A percentile compares a stretch with the other conserved stretches of the same genome.
Evolutionary conservation across 352 stramenopile species (phyloP).

Genomic region (Sclerospora graminicola): DNA sequence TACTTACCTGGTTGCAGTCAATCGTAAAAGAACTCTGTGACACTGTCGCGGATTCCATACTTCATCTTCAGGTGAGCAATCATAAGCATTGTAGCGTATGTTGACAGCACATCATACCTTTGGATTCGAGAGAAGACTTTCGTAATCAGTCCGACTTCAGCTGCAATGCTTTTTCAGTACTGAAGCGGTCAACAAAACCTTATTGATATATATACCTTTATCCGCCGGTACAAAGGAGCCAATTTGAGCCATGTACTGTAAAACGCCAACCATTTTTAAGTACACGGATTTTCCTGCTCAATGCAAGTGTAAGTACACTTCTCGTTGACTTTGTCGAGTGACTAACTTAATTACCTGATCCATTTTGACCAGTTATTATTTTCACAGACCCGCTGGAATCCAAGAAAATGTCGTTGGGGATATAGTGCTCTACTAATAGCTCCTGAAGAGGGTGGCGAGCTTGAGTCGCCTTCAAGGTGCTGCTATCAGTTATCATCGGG

Average conservation of each 20-base stretch:
- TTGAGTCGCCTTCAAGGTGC: slow-evolving; percentile 41
- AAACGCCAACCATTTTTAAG: slow-evolving; percentile 73
- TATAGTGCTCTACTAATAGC: slow-evolving; percentile 73
- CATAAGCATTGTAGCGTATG: background rate
- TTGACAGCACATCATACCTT: slow-evolving; percentile 25
- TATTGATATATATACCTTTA: slow-evolving; percentile 27
- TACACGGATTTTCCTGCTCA: slow-evolving; percentile 76
- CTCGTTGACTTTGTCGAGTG: background rate
- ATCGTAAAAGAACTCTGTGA: slow-evolving; percentile 85
- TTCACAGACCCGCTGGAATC: slow-evolving; percentile 35
- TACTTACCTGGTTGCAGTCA: slow-evolving; percentile 70
- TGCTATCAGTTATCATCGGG: slow-evolving; percentile 35
- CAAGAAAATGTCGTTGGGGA: slow-evolving; percentile 65
- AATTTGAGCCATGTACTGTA: slow-evolving; percentile 83
- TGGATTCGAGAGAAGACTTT: slow-evolving; percentile 80
- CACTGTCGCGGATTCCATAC: slow-evolving; percentile 63
- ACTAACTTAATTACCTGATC: slow-evolving; percentile 43
- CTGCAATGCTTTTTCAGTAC: slow-evolving; percentile 20
- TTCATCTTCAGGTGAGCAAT: slow-evolving; percentile 13
- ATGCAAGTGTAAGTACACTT: background rate
- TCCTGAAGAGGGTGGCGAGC: slow-evolving; percentile 78
- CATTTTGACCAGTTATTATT: slow-evolving; percentile 76
- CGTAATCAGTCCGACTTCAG: slow-evolving; percentile 55
- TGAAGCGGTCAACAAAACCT: background rate
- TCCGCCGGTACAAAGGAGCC: slow-evolving; percentile 70